Evolutionary conservation across 805 yeast genomes (phyloP).

Genomic region (Metschnikowia continentalis): DNA sequence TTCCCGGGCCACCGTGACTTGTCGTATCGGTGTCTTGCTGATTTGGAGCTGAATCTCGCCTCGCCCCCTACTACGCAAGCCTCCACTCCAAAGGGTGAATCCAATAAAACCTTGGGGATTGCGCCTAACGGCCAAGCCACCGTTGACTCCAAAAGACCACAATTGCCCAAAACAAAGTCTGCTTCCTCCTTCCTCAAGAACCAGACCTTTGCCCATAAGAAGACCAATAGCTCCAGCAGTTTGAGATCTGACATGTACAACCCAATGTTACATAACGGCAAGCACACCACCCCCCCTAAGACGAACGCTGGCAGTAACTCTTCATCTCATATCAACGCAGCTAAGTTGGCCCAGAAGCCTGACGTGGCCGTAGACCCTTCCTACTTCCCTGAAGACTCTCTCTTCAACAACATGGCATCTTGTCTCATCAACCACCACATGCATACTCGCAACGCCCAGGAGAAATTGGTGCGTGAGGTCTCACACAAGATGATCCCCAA

Average conservation of each 20-base stretch:
- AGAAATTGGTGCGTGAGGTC: constrained; percentile 31
- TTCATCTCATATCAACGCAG: constrained; percentile 10
- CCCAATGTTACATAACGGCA: background rate
- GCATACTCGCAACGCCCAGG: constrained; percentile 22
- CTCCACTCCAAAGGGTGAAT: constrained; percentile 15
- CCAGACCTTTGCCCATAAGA: constrained; percentile 18
- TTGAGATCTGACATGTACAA: constrained; percentile 8
- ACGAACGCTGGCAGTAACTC: background rate
- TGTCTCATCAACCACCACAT: constrained; percentile 35
- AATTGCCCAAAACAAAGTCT: constrained; percentile 23
- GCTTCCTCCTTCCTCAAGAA: constrained; percentile 22
- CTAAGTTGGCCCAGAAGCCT: constrained; percentile 15
- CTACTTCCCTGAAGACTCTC: constrained; percentile 23
- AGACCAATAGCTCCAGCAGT: constrained; percentile 13
- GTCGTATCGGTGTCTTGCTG: constrained; percentile 19
- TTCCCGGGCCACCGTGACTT: constrained; percentile 45
- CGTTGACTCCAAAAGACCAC: constrained; percentile 19
- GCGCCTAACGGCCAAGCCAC: constrained; percentile 1
- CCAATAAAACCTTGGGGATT: constrained; percentile 7
- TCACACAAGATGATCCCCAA: constrained; percentile 31
- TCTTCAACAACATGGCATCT: constrained; percentile 28
- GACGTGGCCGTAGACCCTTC: constrained; percentile 22
- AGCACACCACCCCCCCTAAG: constrained; percentile 5
- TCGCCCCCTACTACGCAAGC: constrained; percentile 11
- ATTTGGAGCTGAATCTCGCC: constrained; percentile 13